Evolutionary conservation across 495 filamentous ascomycete species (phyloP), one percentile per base, ranked within the genome.

Genomic region (Baudoinia panamericana): DNA sequence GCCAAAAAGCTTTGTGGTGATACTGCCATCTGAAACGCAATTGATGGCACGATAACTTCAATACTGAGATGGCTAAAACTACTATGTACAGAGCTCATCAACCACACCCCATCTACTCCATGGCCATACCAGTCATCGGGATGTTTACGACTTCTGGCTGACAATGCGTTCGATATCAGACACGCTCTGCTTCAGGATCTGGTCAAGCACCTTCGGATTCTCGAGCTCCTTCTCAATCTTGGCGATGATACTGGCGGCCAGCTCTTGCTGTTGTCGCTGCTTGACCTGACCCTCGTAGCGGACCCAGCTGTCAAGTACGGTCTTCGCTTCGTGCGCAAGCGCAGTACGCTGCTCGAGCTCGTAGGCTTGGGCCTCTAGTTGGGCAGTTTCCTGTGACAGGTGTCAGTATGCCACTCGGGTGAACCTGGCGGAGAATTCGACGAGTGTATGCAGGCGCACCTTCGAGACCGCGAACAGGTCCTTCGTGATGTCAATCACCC

Each of bases 161-260:
- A 42, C 39, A 11, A 34, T 70, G 96, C 90, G 87, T 75, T 99
- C 90, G 59, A 96, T 80, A 65, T 99, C 90, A 33, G 75, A 65
- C 56, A 99, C 71, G 63, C 82, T 90, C 73, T 99, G 90, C 67
- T 85, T 77, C 38, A 99, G 76, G 55, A 96, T 92, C 65, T 90
- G 82, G 70, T 92, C 80, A 38, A 99, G 77, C 52, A 75, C 72
- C 73, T 82, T 95, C 49, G 92, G 90, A 71, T 78, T 93, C 73
- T 95, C 86, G 35, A 99, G 75, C 72, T 95, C 90, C 76, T 95
- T 95, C 63, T 80, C 78, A 54, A 95, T 88, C 76, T 93, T 99
- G 64, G 75, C 75, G 53, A 99, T 96, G 63, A 99, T 68, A 59
- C 64, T 70, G 59, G 94, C 79, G 39, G 90, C 84, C 51, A 99